Evolutionary conservation across 495 filamentous ascomycete species (phyloP), one percentile per base, ranked within the genome.

Genomic region (Aspergillus kassunensis): DNA sequence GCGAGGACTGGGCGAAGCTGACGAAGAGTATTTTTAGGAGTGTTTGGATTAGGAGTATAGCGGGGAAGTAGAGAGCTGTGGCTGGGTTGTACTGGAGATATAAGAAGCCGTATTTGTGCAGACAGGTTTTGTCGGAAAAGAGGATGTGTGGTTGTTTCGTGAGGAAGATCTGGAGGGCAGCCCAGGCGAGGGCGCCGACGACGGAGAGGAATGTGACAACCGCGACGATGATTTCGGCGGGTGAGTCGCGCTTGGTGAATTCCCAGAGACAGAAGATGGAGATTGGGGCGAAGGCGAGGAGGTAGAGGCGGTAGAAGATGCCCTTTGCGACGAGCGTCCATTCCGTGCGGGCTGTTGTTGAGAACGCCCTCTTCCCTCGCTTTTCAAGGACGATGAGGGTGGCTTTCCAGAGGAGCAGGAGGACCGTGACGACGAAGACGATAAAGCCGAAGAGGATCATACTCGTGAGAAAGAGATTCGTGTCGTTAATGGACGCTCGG

Each of bases 91-190:
- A 98, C 64, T 96, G 93, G 46, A 96, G 87, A 63, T 97, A 98
- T 18, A 98, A 73, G 74, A 97, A 96, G 16, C 93, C 93, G 93
- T 93, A 98, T 72, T 95, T 92, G 81, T 96, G 96, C 49, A 98
- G 72, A 31, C 86, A 82, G 45, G 86, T 76, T 2, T 90, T 88
- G 61, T 98, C 91, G 6, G 93, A 95, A 74, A 95, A 97, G 34
- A 98, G 82, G 56, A 96, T 95, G 61, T 96, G 96, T 4, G 90
- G 96, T 48, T 89, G 87, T 53, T 84, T 86, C 11, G 91, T 91
- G 10, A 81, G 80, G 59, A 92, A 84, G 39, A 97, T 90, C 73
- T 95, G 96, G 62, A 84, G 80, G 2, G 87, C 81, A n/a, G 90
- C 93, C 85, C 88, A 96, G 30, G 68, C 81, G 4, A 98, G 76